A percentile compares a stretch with the other conserved stretches of the same genome.
These are phyloP conservation scores for Tripterygium wilfordii DNA, from an alignment of 177 flowering plant species.

Conservation along the genomic window DNA sequence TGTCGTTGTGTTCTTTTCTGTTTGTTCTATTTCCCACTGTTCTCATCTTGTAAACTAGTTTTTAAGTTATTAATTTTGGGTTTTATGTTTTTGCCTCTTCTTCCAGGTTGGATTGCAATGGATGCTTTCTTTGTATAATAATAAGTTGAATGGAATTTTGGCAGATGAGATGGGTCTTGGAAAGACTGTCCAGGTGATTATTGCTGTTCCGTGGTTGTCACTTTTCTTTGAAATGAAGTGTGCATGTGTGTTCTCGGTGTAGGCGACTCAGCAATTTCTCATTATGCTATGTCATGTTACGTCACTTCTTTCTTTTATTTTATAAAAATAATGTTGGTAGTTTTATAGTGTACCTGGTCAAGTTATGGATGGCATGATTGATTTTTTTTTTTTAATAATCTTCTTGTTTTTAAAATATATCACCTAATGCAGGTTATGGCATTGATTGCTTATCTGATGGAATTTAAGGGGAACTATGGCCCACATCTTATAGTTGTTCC, in stretches of 20 bases:
- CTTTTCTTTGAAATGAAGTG: too few species aligned
- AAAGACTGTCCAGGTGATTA: conserved; percentile 89
- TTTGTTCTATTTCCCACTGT: not conserved
- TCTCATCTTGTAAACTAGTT: not conserved
- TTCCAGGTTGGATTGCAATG: conserved; percentile 97
- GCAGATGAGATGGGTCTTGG: conserved; percentile 99
- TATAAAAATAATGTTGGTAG: too few species aligned
- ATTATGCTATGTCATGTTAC: too few species aligned
- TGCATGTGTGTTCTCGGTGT: too few species aligned
- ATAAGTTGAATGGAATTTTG: conserved; percentile 94
- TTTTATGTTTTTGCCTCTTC: not conserved
- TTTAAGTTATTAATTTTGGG: not conserved
- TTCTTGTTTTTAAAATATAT: too few species aligned
- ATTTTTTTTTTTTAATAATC: too few species aligned
- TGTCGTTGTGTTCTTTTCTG: conserved; percentile 25
- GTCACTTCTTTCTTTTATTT: too few species aligned
- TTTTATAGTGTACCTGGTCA: too few species aligned
- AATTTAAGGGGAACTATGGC: conserved; percentile 97
- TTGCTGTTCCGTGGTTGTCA: not conserved
- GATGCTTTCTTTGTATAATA: conserved; percentile 99
- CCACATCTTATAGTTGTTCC: conserved; percentile 99
- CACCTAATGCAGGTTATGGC: conserved; percentile 98
- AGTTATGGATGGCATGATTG: too few species aligned
- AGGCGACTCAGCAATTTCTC: too few species aligned
- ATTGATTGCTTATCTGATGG: conserved; percentile 96